Evolutionary conservation across 169 alveolate genomes (phyloP).

Genomic region (Eimeria zaria): DNA sequence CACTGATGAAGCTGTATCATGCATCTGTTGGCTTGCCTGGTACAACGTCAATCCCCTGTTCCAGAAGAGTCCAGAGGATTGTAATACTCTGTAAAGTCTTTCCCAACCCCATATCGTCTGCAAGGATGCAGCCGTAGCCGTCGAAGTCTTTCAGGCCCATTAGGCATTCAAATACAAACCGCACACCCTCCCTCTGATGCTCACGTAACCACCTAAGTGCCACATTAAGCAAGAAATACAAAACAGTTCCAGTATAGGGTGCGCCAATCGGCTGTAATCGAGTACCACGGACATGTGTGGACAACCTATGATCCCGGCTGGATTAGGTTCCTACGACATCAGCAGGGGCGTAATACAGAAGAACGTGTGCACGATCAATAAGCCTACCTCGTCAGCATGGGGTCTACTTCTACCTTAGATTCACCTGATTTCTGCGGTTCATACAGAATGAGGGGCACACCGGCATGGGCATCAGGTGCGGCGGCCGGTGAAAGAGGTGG

Average conservation of each 20-base stretch:
- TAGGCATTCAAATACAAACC: constrained; percentile 95
- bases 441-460: constrained; percentile 88
- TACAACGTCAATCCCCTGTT: constrained; percentile 91
- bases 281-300: neutral
- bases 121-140: constrained; percentile 96
- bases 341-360: neutral
- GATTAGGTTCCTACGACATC: neutral
- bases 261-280: neutral
- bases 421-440: constrained; percentile 88
- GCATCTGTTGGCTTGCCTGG: constrained; percentile 60
- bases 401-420: constrained; percentile 89
- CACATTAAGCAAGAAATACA: neutral
- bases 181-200: constrained; percentile 93
- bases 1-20: neutral
- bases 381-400: constrained; percentile 89
- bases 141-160: constrained; percentile 94
- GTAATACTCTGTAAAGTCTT: constrained; percentile 95
- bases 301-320: neutral
- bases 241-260: neutral
- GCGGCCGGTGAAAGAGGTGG: constrained; percentile 56
- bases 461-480: constrained; percentile 14
- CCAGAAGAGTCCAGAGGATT: constrained; percentile 94
- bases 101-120: constrained; percentile 97
- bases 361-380: neutral
- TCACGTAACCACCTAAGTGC: constrained; percentile 84